Conservation (phyloP, 352 stramenopile genomes). For the Phytopythium chamaehyphon region DNA sequence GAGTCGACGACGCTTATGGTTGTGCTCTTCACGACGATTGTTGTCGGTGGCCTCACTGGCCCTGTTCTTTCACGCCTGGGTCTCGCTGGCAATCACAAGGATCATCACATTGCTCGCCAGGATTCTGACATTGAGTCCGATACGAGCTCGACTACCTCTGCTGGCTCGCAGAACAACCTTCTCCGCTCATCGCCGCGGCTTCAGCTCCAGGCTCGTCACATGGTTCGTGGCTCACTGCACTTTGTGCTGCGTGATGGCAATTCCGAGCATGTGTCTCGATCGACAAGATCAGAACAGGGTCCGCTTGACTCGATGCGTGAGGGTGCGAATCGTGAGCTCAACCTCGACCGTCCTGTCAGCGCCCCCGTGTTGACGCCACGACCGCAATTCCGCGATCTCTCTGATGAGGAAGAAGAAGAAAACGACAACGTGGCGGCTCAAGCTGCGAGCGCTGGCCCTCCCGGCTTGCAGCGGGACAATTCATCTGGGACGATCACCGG, state of each 20-base stretch:
- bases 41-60: constrained; percentile 72
- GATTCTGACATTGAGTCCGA: constrained; percentile 33
- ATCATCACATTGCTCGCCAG: constrained; percentile 20
- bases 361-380: constrained; percentile 51
- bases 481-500: constrained; percentile 36
- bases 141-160: constrained; percentile 26
- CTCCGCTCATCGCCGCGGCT: constrained; percentile 1
- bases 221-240: constrained; percentile 44
- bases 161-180: constrained; percentile 15
- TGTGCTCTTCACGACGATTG: constrained; percentile 83
- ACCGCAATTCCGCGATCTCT: constrained; percentile 65
- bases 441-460: constrained; percentile 3
- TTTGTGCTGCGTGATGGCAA: constrained; percentile 41
- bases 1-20: constrained; percentile 87
- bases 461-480: constrained; percentile 7
- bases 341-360: neutral
- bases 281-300: constrained; percentile 5
- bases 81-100: constrained; percentile 34
- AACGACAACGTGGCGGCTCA: constrained; percentile 11
- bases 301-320: constrained; percentile 15
- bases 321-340: constrained; percentile 19
- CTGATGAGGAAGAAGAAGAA: constrained; percentile 39
- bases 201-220: constrained; percentile 18
- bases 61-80: constrained; percentile 55
- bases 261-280: neutral